Evolutionary conservation across 768 basidiomycete genomes (phyloP).

Genomic region (Tricholoma hemisulphureum): DNA sequence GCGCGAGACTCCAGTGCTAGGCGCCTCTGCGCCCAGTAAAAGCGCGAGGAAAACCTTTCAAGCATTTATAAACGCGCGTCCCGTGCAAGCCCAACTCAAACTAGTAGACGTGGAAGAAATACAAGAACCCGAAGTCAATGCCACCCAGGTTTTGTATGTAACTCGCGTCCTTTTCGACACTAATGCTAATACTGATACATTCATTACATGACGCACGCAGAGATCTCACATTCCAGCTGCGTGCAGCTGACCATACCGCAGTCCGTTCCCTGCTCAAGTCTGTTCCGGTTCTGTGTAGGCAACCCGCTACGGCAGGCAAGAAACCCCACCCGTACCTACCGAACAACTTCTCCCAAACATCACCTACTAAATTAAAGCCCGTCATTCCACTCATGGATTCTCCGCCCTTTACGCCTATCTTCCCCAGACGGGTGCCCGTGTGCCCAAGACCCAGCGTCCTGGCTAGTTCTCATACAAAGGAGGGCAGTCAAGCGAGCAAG

Average conservation of each 20-base stretch:
- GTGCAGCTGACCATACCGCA: constrained; percentile 17
- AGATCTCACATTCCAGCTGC: constrained; percentile 17
- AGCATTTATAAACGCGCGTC: constrained; percentile 18
- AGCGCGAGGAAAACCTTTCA: constrained; percentile 2
- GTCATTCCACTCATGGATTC: constrained; percentile 22
- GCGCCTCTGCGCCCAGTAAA: constrained; percentile 11
- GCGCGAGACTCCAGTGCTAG: constrained; percentile 45
- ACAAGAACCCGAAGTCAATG: constrained; percentile 28
- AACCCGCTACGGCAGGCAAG: constrained; percentile 5
- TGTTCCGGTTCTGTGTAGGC: constrained; percentile 8
- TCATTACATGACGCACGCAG: constrained; percentile 1
- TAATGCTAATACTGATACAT: constrained; percentile 1
- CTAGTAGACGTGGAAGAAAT: constrained; percentile 29
- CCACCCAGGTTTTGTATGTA: constrained; percentile 43
- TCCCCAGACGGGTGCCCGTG: constrained; percentile 23
- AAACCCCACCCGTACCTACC: constrained; percentile 15
- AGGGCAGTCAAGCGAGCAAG: neutral
- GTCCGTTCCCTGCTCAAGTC: constrained; percentile 19
- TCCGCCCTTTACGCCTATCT: constrained; percentile 28
- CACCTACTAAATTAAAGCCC: constrained; percentile 21
- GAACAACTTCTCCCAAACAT: constrained; percentile 10
- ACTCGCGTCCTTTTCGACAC: neutral
- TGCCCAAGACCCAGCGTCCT: neutral
- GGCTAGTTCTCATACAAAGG: neutral
- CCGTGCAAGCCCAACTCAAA: constrained; percentile 20